Evolutionary conservation across 2,329 filamentous ascomycete genomes (phyloP), one percentile per base, ranked within the genome.

Genomic region (Diaporthe sp.): DNA sequence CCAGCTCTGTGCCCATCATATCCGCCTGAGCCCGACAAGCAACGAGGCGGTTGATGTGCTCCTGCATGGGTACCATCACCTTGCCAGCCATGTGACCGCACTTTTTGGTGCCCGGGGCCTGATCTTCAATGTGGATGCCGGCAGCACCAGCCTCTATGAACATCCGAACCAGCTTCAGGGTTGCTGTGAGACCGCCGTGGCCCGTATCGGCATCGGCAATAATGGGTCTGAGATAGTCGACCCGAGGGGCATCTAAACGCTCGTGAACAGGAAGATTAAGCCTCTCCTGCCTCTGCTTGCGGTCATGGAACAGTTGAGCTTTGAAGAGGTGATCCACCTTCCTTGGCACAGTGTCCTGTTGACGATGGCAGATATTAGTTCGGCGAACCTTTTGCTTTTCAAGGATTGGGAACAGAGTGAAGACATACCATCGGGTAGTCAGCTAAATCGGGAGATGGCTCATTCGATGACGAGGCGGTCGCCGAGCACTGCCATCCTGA

Each of bases 21-120:
- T 99, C 97, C 79, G 97, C 96, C 86, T 99, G 97, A 6, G 97
- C 96, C 75, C 97, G 93, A 83, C 99, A 98, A 79, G 97, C 96
- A 66, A 99, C 95, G 70, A 99, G 89, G 71, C 97, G 93, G 88
- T 98, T 98, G 87, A 98, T 98, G 88, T 99, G 97, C 87, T 99
- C 97, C 85, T 92, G 94, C 82, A 98, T 97, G 63, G 97, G 97
- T 69, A 99, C 97, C 75, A 99, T 89, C 55, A 98, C 97, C 87
- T 98, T 98, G 81, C 97, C 97, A 78, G 97, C 97, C 97, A 98
- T 98, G 86, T 98, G 97, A 77, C 97, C 97, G 84, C 97, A 99
- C 91, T 98, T 98, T 91, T 99, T 99, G 68, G 97, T 98, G 71
- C 97, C 97, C 3, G 97, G 96, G 6, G 97, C 96, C 86, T 98